Percentiles rank a stretch among this genome's conserved stretches.
These are phyloP conservation scores for Brettanomyces custersianus DNA, from an alignment of 805 yeast species.

Conservation along the genomic window DNA sequence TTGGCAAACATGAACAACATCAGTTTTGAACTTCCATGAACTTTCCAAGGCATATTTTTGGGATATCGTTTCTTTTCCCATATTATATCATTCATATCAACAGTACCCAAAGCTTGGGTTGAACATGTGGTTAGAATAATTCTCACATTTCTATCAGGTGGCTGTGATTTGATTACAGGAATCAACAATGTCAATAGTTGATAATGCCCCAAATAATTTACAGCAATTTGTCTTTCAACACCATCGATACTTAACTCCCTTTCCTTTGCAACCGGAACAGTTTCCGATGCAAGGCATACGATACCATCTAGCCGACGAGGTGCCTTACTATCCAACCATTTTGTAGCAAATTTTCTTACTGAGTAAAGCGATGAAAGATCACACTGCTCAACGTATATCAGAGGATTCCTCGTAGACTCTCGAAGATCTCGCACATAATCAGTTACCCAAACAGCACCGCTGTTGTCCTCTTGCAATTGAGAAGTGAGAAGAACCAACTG, in stretches of 20 bases:
- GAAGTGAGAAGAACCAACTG: constrained; percentile 70
- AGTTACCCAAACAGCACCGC: constrained; percentile 45
- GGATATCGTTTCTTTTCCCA: constrained; percentile 58
- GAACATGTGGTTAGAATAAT: constrained; percentile 72
- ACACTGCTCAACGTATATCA: constrained; percentile 88
- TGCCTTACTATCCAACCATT: constrained; percentile 86
- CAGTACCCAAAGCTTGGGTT: constrained; percentile 62
- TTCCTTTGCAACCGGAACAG: constrained; percentile 58
- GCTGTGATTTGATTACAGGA: constrained; percentile 84
- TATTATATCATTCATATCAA: constrained; percentile 55
- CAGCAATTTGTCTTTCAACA: constrained; percentile 74
- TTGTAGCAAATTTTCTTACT: constrained; percentile 83
- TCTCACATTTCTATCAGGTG: constrained; percentile 91
- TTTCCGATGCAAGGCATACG: constrained; percentile 79
- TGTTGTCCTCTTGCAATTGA: constrained; percentile 27
- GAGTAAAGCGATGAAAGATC: constrained; percentile 68
- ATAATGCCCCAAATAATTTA: constrained; percentile 73
- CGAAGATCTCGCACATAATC: constrained; percentile 78
- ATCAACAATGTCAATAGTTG: constrained; percentile 71
- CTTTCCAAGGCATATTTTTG: constrained; percentile 54
- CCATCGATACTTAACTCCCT: constrained; percentile 73
- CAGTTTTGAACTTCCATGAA: constrained; percentile 77
- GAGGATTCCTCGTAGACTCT: constrained; percentile 52
- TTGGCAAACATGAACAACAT: constrained; percentile 66
- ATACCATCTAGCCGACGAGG: constrained; percentile 89